Evolutionary conservation across 352 stramenopile species (phyloP).

Genomic region (Blastocystis sp.): DNA sequence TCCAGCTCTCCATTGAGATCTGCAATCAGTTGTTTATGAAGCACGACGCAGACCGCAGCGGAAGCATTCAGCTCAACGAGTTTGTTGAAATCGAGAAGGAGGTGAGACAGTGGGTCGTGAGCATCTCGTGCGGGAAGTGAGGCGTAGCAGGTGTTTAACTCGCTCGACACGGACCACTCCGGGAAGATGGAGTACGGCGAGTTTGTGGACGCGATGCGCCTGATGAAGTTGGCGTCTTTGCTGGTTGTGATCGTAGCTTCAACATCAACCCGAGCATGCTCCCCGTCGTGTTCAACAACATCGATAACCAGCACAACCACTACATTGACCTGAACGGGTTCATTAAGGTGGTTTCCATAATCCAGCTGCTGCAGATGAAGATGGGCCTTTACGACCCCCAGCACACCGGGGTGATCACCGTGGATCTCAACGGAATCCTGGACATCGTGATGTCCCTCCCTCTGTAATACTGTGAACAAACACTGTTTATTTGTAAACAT

Average conservation of each 20-base stretch:
- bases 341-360: constrained; percentile 59
- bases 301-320: constrained; percentile 51
- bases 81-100: constrained; percentile 38
- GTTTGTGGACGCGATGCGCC: constrained; percentile 50
- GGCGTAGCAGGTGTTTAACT: constrained; percentile 37
- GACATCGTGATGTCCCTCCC: constrained; percentile 51
- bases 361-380: constrained; percentile 60
- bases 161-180: constrained; percentile 50
- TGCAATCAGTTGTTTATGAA: constrained; percentile 68
- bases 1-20: constrained; percentile 47
- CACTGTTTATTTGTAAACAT: constrained; percentile 27
- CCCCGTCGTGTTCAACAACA: constrained; percentile 47
- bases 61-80: constrained; percentile 49
- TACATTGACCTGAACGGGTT: constrained; percentile 62
- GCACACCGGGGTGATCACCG: constrained; percentile 19
- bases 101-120: constrained; percentile 55
- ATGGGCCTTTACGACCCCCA: constrained; percentile 8
- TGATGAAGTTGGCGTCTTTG: neutral
- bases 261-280: constrained; percentile 34
- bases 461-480: constrained; percentile 46
- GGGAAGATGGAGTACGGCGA: constrained; percentile 62
- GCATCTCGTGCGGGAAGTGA: neutral
- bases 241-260: neutral
- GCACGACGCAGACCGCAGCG: constrained; percentile 54
- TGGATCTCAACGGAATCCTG: constrained; percentile 43